Evolutionary conservation across 1,284 basidiomycete genomes (phyloP), one percentile per base, ranked within the genome.

Genomic region (Anthracocystis panici-leucophaei): DNA sequence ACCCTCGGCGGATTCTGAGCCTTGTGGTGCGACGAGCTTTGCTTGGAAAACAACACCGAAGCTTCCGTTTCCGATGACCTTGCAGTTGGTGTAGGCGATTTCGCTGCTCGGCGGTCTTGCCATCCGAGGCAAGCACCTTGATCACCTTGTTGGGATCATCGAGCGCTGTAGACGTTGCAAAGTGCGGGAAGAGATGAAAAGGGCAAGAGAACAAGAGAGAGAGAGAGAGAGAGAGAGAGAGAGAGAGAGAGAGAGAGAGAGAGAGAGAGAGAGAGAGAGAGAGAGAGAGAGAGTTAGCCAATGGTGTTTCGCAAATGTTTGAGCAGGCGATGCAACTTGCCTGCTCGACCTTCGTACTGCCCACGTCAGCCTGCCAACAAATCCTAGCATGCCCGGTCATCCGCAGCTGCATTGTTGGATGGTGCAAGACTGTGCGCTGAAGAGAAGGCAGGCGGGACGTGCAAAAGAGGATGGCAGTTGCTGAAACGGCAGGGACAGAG

Each of bases 61-160:
- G 68, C 93, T 95, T 86, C 96, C 97, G 85, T 99, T 99, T 67
- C 97, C 96, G 85, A 96, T 93, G 84, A 99, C 93, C 87, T 97
- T 98, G 90, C 93, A 97, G 87, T 93, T 95, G 81, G 93, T 97
- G 88, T 99, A 99, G 53, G 91, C 90, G 83, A 99, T 91, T 82
- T 95, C 90, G 90, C 77, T 92, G 91, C 64, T 93, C 92, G 81
- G 93, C 95, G 5, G 92, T 89, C 90, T 95, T 97, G 87, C 97
- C 96, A 84, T 97, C 93, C 74, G 92, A 93, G 73, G 96, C 96
- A 82, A 93, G 89, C 81, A 99, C 96, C 86, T 93, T 94, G 87
- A 97, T 92, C 82, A 97, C 89, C 87, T 94, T 94, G 87, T 92
- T 91, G 27, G 96, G 95, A 88, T 99, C 96, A 88, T 98, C 95